Conservation (phyloP, 2,329 filamentous ascomycete species). For the Nemania sp. region DNA sequence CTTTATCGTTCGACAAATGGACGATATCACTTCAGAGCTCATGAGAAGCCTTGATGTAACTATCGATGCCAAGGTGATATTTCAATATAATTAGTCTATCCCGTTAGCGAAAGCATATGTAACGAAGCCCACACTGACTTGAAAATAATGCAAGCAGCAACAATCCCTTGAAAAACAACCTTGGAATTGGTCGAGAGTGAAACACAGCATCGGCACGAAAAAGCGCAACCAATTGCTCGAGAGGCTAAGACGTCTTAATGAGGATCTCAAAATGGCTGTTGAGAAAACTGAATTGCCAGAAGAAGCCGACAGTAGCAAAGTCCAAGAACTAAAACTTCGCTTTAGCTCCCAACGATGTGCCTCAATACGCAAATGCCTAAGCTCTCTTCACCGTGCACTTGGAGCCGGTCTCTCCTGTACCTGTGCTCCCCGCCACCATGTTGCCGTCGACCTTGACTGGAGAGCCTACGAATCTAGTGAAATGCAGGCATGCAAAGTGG, state of each 20-base stretch:
- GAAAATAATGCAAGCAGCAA: no score
- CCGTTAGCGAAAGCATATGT: no score
- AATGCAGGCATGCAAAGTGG: conserved; percentile 4
- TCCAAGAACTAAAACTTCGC: conserved; percentile 5
- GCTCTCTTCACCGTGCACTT: conserved; percentile 7
- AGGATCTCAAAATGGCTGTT: conserved; percentile 5
- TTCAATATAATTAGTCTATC: no score
- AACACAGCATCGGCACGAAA: conserved; percentile 6
- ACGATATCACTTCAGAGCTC: not conserved
- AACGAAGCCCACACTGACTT: no score
- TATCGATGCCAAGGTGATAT: not conserved
- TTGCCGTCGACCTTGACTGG: conserved; percentile 11
- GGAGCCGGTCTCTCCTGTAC: conserved; percentile 5
- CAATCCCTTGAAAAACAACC: not conserved
- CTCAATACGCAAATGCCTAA: conserved; percentile 5
- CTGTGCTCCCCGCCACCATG: conserved; percentile 5
- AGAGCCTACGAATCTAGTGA: conserved; percentile 4
- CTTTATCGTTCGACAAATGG: conserved; percentile 2
- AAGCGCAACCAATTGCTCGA: conserved; percentile 9
- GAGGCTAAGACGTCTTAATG: not conserved
- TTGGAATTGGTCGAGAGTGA: conserved; percentile 11
- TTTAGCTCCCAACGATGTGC: conserved; percentile 3
- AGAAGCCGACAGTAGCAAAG: conserved; percentile 8
- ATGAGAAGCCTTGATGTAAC: not conserved
- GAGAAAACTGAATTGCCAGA: conserved; percentile 6